phyloP scores from a whole-genome alignment of 305 asterid genomes.

The Fraxinus dipetala region DNA sequence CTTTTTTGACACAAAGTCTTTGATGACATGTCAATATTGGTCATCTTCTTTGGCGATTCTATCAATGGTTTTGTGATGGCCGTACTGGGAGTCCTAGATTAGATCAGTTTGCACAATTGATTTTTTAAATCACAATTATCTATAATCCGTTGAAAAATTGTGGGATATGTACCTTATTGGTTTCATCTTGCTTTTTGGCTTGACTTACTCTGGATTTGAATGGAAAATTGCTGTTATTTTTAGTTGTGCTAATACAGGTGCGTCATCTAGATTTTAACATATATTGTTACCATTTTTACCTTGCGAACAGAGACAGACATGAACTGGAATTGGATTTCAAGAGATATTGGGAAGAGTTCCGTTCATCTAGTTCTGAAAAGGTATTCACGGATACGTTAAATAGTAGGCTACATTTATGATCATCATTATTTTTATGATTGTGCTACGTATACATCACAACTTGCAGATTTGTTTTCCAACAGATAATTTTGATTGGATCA shows the following conservation, averaged over 20 bases:
- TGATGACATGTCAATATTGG: not conserved
- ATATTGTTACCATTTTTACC: slow-evolving; percentile 1
- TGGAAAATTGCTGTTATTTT: not conserved
- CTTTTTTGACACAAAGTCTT: not conserved
- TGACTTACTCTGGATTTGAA: not conserved
- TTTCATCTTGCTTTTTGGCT: slow-evolving; percentile 9
- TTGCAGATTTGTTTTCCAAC: not conserved
- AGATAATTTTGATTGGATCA: no score
- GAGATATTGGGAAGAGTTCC: slow-evolving; percentile 91
- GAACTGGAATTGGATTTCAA: slow-evolving; percentile 84
- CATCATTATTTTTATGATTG: not conserved
- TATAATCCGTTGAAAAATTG: not conserved
- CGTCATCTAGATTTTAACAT: slow-evolving; percentile 12
- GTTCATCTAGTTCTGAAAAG: slow-evolving; percentile 84
- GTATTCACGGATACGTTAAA: slow-evolving; percentile 30
- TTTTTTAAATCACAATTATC: not conserved
- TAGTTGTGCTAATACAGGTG: slow-evolving; percentile 21
- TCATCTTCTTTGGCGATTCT: not conserved
- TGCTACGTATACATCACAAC: not conserved
- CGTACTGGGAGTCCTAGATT: not conserved
- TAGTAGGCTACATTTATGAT: slow-evolving; percentile 6
- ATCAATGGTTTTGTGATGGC: not conserved
- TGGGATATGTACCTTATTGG: not conserved
- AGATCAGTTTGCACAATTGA: not conserved
- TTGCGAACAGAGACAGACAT: slow-evolving; percentile 62